Evolutionary conservation across 1,139 yeast species (phyloP).

Genomic region (Candida glucosophila): DNA sequence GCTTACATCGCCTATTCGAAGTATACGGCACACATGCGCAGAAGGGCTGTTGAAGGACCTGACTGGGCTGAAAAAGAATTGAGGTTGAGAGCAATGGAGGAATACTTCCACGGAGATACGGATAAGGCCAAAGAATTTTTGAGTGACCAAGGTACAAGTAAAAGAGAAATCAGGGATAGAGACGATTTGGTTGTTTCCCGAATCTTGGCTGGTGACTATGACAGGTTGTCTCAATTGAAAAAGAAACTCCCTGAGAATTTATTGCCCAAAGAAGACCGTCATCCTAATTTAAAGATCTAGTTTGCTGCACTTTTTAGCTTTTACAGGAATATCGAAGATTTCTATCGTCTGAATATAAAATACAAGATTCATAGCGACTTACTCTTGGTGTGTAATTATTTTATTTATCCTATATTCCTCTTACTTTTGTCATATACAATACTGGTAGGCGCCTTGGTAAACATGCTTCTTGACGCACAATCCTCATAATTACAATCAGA

Average conservation of each 20-base stretch:
- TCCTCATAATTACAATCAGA: too few relatives aligned
- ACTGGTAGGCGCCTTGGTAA: too few relatives aligned
- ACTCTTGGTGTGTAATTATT: too few relatives aligned
- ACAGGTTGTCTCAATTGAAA: constrained; percentile 64
- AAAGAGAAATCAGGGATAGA: constrained; percentile 56
- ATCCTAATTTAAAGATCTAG: constrained; percentile 27
- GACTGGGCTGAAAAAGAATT: constrained; percentile 86
- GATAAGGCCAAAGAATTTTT: constrained; percentile 51
- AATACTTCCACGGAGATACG: constrained; percentile 50
- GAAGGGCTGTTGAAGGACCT: constrained; percentile 38
- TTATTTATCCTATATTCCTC: too few relatives aligned
- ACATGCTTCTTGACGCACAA: too few relatives aligned
- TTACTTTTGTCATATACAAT: too few relatives aligned
- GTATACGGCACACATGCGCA: constrained; percentile 37
- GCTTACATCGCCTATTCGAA: constrained; percentile 35
- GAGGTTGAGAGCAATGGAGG: constrained; percentile 70
- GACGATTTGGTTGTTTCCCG: constrained; percentile 78
- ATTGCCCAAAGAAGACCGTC: constrained; percentile 26
- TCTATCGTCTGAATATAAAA: too few relatives aligned
- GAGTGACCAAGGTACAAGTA: constrained; percentile 47
- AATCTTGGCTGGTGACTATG: constrained; percentile 79
- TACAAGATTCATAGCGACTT: too few relatives aligned
- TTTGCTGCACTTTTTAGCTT: too few relatives aligned
- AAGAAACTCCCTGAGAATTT: constrained; percentile 39
- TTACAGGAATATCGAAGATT: too few relatives aligned